phyloP scores from a whole-genome alignment of 495 filamentous ascomycete species.

The Aspergillus wentii region DNA sequence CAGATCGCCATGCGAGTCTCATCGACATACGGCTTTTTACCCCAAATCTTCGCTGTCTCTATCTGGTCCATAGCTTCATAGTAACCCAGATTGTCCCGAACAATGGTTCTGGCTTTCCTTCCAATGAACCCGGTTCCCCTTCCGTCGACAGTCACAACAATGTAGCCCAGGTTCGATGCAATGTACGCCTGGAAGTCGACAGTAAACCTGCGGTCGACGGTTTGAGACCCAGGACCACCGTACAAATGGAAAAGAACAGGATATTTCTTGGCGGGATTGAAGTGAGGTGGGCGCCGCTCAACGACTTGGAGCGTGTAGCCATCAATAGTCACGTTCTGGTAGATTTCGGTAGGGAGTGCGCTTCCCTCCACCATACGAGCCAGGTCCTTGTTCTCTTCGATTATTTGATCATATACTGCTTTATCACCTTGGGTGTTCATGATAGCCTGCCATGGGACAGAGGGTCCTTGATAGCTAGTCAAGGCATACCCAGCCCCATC shows the following conservation, averaged over 20 bases:
- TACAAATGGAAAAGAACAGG: conserved; percentile 94
- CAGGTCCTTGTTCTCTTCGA: conserved; percentile 74
- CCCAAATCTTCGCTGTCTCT: conserved; percentile 82
- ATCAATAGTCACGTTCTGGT: conserved; percentile 79
- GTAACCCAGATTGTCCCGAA: conserved; percentile 78
- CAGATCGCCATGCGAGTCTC: conserved; percentile 80
- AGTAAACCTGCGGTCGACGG: conserved; percentile 71
- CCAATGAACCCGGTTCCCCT: conserved; percentile 91
- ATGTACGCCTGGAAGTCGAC: conserved; percentile 92
- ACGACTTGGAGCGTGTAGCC: conserved; percentile 77
- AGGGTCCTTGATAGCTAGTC: conserved; percentile 76
- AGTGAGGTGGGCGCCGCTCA: conserved; percentile 86
- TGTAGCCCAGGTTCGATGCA: conserved; percentile 81
- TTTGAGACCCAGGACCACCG: conserved; percentile 84
- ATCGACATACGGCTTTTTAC: conserved; percentile 78
- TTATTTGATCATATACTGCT: conserved; percentile 54
- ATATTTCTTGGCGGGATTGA: conserved; percentile 79
- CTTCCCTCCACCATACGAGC: conserved; percentile 63
- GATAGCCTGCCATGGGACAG: conserved; percentile 88
- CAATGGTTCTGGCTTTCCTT: conserved; percentile 72
- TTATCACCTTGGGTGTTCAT: conserved; percentile 72
- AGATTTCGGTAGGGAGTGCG: conserved; percentile 80
- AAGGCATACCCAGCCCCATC: conserved; percentile 74
- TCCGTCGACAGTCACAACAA: conserved; percentile 92
- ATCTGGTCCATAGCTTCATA: conserved; percentile 91